Conservation (phyloP, 2,329 filamentous ascomycete genomes). For the Didymella glomerata region DNA sequence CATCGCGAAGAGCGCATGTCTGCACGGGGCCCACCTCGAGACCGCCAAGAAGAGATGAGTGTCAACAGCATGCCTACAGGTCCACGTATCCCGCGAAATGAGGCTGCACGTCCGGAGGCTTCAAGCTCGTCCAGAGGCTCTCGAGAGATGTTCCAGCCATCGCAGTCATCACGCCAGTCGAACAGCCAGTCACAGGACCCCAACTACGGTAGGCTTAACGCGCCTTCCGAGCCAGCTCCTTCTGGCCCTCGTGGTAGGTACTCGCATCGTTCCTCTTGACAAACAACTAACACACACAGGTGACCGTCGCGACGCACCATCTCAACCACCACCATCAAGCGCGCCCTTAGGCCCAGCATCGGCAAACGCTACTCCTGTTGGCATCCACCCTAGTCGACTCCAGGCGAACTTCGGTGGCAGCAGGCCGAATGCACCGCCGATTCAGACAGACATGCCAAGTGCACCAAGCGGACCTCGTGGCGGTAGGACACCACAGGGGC, state of each 20-base stretch:
- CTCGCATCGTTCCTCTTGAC: background rate
- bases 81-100: conserved; percentile 58
- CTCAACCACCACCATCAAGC: conserved; percentile 39
- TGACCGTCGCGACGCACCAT: conserved; percentile 41
- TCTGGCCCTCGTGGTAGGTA: conserved; percentile 62
- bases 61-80: conserved; percentile 59
- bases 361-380: conserved; percentile 50
- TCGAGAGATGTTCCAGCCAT: conserved; percentile 53
- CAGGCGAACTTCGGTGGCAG: conserved; percentile 37
- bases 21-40: conserved; percentile 46
- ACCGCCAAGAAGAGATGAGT: conserved; percentile 47
- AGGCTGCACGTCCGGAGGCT: conserved; percentile 25
- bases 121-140: conserved; percentile 33
- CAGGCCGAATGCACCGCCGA: conserved; percentile 20
- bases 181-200: conserved; percentile 54
- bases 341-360: conserved; percentile 43
- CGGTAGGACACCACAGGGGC: conserved; percentile 35
- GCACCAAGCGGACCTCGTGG: conserved; percentile 49
- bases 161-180: conserved; percentile 46
- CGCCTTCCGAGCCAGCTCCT: conserved; percentile 58
- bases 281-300: conserved; percentile 22
- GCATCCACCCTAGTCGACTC: conserved; percentile 64
- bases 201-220: conserved; percentile 60
- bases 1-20: conserved; percentile 45
- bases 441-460: conserved; percentile 46